A percentile compares a stretch with the other conserved stretches of the same genome.
These are phyloP conservation scores for Panellus pusillus DNA, from an alignment of 768 basidiomycete genomes.

Conservation along the genomic window DNA sequence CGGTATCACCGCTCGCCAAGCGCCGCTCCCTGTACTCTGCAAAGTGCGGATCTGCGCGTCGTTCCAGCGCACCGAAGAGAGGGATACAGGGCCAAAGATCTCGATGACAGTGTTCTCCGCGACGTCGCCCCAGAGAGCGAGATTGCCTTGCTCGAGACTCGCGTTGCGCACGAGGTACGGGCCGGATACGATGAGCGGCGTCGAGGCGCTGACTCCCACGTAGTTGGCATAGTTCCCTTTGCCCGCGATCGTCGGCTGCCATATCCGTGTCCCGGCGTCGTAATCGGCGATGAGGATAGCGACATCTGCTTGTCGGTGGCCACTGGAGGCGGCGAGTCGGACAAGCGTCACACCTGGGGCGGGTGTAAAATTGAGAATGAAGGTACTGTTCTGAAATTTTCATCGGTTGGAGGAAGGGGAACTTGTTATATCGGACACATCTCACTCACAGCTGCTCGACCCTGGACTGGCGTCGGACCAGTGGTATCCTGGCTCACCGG, in stretches of 20 bases:
- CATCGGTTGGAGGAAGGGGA: background rate
- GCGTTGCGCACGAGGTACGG: conserved; percentile 46
- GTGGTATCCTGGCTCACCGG: background rate
- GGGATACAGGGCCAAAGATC: conserved; percentile 25
- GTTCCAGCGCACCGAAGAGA: conserved; percentile 13
- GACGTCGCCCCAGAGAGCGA: conserved; percentile 56
- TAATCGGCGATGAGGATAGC: conserved; percentile 44
- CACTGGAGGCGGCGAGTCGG: background rate
- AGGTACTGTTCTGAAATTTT: background rate
- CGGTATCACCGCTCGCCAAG: conserved; percentile 4
- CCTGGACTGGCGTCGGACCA: conserved; percentile 8
- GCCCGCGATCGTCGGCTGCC: conserved; percentile 13
- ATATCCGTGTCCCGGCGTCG: conserved; percentile 38
- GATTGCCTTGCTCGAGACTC: conserved; percentile 28
- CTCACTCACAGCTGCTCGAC: background rate
- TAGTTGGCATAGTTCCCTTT: conserved; percentile 30
- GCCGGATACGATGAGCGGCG: conserved; percentile 45
- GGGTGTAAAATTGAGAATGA: conserved; percentile 5
- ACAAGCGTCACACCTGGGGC: conserved; percentile 7
- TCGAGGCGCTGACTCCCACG: conserved; percentile 55
- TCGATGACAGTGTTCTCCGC: conserved; percentile 33
- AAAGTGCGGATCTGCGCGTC: conserved; percentile 1
- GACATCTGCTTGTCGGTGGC: conserved; percentile 2
- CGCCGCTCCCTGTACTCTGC: conserved; percentile 21
- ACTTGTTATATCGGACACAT: background rate